A percentile compares a stretch with the other conserved stretches of the same genome.
Conservation (phyloP, 257 asterid genomes). For the Fraxinus quadrangulata region DNA sequence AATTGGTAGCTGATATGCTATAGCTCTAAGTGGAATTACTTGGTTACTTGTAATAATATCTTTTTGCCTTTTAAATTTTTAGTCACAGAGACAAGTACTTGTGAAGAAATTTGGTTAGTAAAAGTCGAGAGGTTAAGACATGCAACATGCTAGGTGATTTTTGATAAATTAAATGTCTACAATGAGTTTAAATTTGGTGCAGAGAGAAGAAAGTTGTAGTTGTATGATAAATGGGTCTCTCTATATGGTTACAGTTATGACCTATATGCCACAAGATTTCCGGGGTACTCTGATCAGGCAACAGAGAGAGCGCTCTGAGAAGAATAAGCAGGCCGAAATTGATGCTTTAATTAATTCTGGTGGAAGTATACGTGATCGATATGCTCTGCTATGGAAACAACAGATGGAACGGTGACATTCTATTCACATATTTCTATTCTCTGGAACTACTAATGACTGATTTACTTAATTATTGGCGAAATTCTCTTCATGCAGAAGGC, state of each 20-base stretch:
- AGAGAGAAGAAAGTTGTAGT: neutral
- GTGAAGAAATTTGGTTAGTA: neutral
- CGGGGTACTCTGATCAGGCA: slow-evolving; percentile 92
- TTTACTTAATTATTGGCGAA: slow-evolving; percentile 11
- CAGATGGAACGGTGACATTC: slow-evolving; percentile 84
- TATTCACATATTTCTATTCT: slow-evolving; percentile 5
- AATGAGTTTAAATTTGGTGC: neutral
- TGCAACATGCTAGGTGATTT: neutral
- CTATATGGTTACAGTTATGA: slow-evolving; percentile 65
- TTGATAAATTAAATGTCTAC: neutral
- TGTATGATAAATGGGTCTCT: slow-evolving; percentile 5
- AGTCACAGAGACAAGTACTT: neutral
- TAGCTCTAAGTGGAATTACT: neutral
- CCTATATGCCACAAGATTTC: slow-evolving; percentile 98
- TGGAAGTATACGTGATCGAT: slow-evolving; percentile 80
- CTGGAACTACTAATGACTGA: slow-evolving; percentile 12
- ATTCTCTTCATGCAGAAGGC: slow-evolving; percentile 63
- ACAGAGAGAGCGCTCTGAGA: slow-evolving; percentile 98
- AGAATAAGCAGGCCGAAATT: slow-evolving; percentile 84
- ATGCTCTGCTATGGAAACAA: slow-evolving; percentile 85
- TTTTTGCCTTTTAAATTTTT: neutral
- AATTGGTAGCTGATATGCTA: neutral
- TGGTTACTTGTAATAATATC: neutral
- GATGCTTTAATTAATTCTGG: slow-evolving; percentile 82
- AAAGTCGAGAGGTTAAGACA: neutral